phyloP scores from a whole-genome alignment of 2,329 filamentous ascomycete species.

The Alternaria postmessia region DNA sequence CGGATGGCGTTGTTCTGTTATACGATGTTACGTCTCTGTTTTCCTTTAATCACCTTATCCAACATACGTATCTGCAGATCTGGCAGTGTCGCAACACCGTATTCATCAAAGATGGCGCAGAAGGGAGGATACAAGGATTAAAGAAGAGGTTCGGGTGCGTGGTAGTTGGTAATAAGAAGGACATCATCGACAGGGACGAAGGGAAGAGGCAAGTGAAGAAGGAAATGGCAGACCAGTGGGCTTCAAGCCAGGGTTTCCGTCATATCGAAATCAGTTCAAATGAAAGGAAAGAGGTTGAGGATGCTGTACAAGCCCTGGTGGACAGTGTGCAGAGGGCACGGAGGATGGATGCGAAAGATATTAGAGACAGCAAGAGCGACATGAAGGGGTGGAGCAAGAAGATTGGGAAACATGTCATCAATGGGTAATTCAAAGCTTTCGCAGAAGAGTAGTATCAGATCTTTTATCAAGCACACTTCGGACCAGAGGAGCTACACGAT shows the following conservation, averaged over 20 bases:
- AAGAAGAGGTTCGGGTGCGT: slow-evolving; percentile 37
- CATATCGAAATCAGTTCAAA: slow-evolving; percentile 31
- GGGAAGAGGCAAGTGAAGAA: slow-evolving; percentile 22
- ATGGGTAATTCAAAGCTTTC: neutral
- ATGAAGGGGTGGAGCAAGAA: neutral
- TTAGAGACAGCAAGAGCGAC: neutral
- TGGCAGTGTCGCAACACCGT: slow-evolving; percentile 22
- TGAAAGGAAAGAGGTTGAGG: slow-evolving; percentile 16
- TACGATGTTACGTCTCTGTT: slow-evolving; percentile 37
- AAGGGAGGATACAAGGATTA: slow-evolving; percentile 3
- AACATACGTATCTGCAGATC: slow-evolving; percentile 26
- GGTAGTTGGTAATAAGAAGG: slow-evolving; percentile 39
- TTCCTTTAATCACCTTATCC: slow-evolving; percentile 34
- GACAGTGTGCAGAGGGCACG: slow-evolving; percentile 18
- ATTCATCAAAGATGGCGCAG: neutral
- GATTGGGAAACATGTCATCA: neutral
- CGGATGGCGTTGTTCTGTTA: slow-evolving; percentile 38
- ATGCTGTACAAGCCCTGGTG: slow-evolving; percentile 26
- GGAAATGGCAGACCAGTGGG: slow-evolving; percentile 34
- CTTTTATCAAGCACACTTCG: neutral
- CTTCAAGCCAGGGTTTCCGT: slow-evolving; percentile 29
- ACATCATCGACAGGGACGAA: slow-evolving; percentile 18
- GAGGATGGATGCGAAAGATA: slow-evolving; percentile 18
- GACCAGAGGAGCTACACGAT: neutral
- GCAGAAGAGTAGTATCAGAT: neutral